Conservation (phyloP, 202 grass and related monocot genomes). For the Setaria italica region DNA sequence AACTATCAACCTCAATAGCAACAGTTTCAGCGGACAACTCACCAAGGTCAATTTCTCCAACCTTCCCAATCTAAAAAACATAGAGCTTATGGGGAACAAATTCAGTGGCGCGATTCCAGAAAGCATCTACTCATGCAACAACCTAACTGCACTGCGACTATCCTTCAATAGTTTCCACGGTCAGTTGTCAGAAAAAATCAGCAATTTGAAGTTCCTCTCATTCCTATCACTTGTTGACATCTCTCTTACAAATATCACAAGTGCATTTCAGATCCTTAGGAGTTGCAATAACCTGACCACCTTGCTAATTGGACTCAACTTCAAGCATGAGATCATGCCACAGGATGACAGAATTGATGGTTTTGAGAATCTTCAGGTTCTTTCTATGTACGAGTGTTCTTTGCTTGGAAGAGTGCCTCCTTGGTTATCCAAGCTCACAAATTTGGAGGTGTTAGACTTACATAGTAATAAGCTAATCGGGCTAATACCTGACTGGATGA, state of each 20-base stretch:
- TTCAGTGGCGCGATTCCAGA: constrained; percentile 61
- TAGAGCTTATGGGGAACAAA: constrained; percentile 47
- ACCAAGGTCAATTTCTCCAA: constrained; percentile 51
- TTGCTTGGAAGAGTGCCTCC: constrained; percentile 65
- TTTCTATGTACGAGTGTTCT: constrained; percentile 43
- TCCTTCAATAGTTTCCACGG: constrained; percentile 44
- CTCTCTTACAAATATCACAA: constrained; percentile 48
- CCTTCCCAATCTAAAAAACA: constrained; percentile 41
- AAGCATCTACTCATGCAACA: constrained; percentile 57
- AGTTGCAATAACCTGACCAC: constrained; percentile 50
- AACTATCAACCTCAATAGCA: constrained; percentile 41
- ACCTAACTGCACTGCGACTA: constrained; percentile 50
- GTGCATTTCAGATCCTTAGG: constrained; percentile 53
- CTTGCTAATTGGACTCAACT: constrained; percentile 52
- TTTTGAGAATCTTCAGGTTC: constrained; percentile 61
- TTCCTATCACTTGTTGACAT: constrained; percentile 55
- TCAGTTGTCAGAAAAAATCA: constrained; percentile 52
- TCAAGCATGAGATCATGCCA: constrained; percentile 45
- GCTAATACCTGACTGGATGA: constrained; percentile 61
- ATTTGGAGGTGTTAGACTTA: constrained; percentile 62
- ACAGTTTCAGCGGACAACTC: constrained; percentile 44
- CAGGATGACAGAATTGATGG: constrained; percentile 36
- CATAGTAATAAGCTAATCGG: constrained; percentile 57
- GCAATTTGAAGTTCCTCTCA: constrained; percentile 40
- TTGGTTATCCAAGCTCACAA: constrained; percentile 63